Conservation (phyloP, 768 basidiomycete species). For the Austroboletus eburneus region DNA sequence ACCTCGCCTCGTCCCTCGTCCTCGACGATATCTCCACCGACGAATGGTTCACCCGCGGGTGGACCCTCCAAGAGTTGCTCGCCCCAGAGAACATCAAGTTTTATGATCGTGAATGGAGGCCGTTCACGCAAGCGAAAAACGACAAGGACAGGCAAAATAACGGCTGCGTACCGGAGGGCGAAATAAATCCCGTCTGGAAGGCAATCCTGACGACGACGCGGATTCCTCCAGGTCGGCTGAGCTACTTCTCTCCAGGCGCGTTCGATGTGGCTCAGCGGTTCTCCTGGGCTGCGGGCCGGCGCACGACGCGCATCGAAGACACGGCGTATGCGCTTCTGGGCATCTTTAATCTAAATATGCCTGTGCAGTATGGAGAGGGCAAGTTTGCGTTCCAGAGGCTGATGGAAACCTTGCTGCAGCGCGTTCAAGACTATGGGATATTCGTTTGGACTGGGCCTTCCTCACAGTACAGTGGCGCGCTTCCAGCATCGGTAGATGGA, state of each 20-base stretch:
- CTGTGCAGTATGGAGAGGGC: slow-evolving; percentile 23
- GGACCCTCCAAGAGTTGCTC: slow-evolving; percentile 16
- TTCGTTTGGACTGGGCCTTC: slow-evolving; percentile 8
- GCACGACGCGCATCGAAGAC: slow-evolving; percentile 23
- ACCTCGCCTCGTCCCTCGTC: slow-evolving; percentile 8
- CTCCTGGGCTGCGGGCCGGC: slow-evolving; percentile 19
- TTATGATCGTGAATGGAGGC: slow-evolving; percentile 7
- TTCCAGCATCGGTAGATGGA: slow-evolving; percentile 6
- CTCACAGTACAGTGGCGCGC: slow-evolving; percentile 4
- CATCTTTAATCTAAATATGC: slow-evolving; percentile 18
- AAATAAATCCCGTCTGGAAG: slow-evolving; percentile 2
- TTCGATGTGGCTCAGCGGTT: slow-evolving; percentile 4
- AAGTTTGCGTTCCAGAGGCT: slow-evolving; percentile 20
- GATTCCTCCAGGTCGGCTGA: not conserved
- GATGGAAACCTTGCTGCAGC: slow-evolving; percentile 6
- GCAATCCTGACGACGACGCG: not conserved
- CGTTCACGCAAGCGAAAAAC: slow-evolving; percentile 4
- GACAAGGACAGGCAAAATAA: slow-evolving; percentile 6
- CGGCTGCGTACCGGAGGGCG: not conserved
- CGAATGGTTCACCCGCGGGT: slow-evolving; percentile 22
- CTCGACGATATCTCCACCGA: slow-evolving; percentile 8
- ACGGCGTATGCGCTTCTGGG: slow-evolving; percentile 23
- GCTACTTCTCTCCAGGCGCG: slow-evolving; percentile 2
- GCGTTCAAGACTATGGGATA: not conserved
- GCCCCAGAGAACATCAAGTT: slow-evolving; percentile 18